phyloP scores from a whole-genome alignment of 257 asterid species.

The Paraleonurus japonicus region DNA sequence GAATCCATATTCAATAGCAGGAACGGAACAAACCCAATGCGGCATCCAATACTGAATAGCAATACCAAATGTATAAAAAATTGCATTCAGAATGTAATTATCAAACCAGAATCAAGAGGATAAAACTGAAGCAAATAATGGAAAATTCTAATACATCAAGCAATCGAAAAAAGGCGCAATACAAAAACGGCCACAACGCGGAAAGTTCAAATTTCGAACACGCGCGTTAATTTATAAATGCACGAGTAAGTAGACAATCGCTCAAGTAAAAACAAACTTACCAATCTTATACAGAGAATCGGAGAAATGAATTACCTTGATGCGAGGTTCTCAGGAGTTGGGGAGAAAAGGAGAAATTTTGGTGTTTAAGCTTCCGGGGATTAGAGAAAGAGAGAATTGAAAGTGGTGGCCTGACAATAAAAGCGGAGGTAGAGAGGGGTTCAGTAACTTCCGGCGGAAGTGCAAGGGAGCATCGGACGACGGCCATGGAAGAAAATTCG shows the following conservation, averaged over 20 bases:
- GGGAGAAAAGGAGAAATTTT: constrained; percentile 28
- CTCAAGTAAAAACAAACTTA: not conserved
- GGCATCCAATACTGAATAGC: not conserved
- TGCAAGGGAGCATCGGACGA: constrained; percentile 42
- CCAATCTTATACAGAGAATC: not conserved
- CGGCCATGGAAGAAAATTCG: constrained; percentile 55
- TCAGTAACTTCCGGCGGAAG: constrained; percentile 39
- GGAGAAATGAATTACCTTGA: constrained; percentile 38
- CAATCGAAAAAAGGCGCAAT: not conserved
- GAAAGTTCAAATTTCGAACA: constrained; percentile 5
- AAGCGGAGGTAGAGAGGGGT: constrained; percentile 23
- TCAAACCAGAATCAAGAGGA: not conserved
- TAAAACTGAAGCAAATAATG: not conserved
- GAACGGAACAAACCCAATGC: not conserved
- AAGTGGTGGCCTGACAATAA: constrained; percentile 28
- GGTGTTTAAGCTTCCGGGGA: constrained; percentile 30
- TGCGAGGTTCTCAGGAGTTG: constrained; percentile 25
- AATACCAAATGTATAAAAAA: not conserved
- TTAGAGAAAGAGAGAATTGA: constrained; percentile 30
- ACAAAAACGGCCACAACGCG: not conserved
- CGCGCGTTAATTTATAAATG: constrained; percentile 2
- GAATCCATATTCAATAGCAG: not conserved
- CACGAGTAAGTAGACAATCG: not conserved
- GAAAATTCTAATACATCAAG: not conserved
- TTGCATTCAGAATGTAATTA: not conserved